Percentiles rank a stretch among this genome's conserved stretches.
Conservation (phyloP, 2,329 filamentous ascomycete genomes). For the Xylaria sp. region DNA sequence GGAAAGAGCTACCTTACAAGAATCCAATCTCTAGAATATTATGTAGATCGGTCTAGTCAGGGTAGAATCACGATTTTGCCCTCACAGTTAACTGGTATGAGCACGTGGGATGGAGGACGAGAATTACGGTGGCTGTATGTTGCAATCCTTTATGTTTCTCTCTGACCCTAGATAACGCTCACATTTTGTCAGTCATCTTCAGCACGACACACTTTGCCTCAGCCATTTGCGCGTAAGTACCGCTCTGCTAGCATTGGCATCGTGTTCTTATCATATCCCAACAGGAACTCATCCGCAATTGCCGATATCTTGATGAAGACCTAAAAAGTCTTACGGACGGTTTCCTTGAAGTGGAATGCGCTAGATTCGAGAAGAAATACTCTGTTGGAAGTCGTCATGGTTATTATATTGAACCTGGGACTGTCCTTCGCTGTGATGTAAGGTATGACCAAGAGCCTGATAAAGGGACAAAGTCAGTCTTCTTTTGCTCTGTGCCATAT, state of each 20-base stretch:
- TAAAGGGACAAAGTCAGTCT: constrained; percentile 19
- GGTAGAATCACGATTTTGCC: constrained; percentile 29
- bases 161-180: neutral
- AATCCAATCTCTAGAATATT: constrained; percentile 28
- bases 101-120: neutral
- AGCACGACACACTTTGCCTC: constrained; percentile 25
- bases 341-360: constrained; percentile 23
- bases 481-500: constrained; percentile 29
- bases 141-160: neutral
- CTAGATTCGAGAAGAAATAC: constrained; percentile 31
- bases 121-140: constrained; percentile 30
- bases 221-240: constrained; percentile 21
- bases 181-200: constrained; percentile 20
- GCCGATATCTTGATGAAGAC: constrained; percentile 23
- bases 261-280: neutral
- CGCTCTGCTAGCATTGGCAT: neutral
- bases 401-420: constrained; percentile 31
- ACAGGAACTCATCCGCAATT: constrained; percentile 21
- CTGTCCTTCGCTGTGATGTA: constrained; percentile 31
- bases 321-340: constrained; percentile 15
- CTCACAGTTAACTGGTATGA: neutral
- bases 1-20: constrained; percentile 17
- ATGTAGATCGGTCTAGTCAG: constrained; percentile 23
- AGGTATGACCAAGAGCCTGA: constrained; percentile 18
- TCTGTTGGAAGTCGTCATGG: constrained; percentile 13